A percentile compares a stretch with the other conserved stretches of the same genome.
phyloP scores from a whole-genome alignment of 768 basidiomycete genomes.

The Psilocybe cubensis region DNA sequence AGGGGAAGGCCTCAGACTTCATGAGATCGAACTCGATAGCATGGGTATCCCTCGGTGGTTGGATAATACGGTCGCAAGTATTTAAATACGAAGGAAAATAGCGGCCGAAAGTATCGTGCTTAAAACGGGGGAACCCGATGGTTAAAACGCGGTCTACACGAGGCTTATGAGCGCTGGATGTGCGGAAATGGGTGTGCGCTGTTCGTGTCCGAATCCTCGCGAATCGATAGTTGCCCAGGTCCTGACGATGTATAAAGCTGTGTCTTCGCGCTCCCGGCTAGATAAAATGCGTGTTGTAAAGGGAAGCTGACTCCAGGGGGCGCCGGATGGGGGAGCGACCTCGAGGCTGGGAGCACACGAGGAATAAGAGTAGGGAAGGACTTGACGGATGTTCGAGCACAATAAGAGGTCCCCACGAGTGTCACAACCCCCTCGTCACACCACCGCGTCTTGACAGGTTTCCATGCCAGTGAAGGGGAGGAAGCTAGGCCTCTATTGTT shows the following conservation, averaged over 20 bases:
- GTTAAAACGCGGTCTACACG: constrained; percentile 20
- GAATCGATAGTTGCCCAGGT: neutral
- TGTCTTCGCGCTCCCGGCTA: neutral
- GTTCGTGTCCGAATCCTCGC: neutral
- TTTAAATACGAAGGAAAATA: constrained; percentile 6
- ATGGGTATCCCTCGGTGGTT: constrained; percentile 12
- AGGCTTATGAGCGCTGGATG: constrained; percentile 13
- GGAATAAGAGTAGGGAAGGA: constrained; percentile 11
- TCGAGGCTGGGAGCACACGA: constrained; percentile 3
- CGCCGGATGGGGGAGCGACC: neutral
- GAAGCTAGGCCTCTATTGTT: constrained; percentile 26
- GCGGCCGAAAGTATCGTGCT: constrained; percentile 12
- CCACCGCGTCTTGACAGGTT: constrained; percentile 31
- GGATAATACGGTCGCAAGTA: constrained; percentile 8
- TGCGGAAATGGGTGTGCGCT: constrained; percentile 10
- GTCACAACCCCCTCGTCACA: constrained; percentile 28
- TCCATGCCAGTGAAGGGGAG: constrained; percentile 20
- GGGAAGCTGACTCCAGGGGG: neutral
- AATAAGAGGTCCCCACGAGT: constrained; percentile 26
- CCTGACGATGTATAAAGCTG: neutral
- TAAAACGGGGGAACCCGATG: neutral
- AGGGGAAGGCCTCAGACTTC: constrained; percentile 19
- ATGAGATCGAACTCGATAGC: constrained; percentile 18
- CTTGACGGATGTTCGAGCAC: constrained; percentile 16
- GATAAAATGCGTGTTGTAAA: neutral